phyloP scores from a whole-genome alignment of 2,329 filamentous ascomycete species.

The Penicillium corylophilum region DNA sequence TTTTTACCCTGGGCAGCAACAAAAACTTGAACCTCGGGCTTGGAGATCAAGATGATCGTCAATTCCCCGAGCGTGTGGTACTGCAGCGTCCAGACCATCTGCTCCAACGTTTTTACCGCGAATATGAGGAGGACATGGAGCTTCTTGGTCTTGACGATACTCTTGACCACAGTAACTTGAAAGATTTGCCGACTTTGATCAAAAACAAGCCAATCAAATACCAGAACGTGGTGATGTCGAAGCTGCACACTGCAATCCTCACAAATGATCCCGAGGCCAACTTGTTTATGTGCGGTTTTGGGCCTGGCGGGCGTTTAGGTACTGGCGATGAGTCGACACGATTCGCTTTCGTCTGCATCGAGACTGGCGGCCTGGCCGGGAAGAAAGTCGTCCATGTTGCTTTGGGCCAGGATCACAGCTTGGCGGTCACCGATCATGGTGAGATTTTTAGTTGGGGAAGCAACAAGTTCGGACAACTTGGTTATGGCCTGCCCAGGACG shows the following conservation, averaged over 20 bases:
- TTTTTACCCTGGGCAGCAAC: slow-evolving; percentile 94
- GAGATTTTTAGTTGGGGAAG: slow-evolving; percentile 94
- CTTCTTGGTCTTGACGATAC: slow-evolving; percentile 21
- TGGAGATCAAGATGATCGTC: slow-evolving; percentile 92
- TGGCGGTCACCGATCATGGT: slow-evolving; percentile 82
- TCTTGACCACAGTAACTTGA: slow-evolving; percentile 36
- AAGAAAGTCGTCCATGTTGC: slow-evolving; percentile 76
- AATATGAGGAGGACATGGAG: slow-evolving; percentile 54
- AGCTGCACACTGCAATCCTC: slow-evolving; percentile 84
- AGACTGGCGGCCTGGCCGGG: slow-evolving; percentile 68
- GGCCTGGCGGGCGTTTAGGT: slow-evolving; percentile 83
- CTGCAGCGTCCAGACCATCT: slow-evolving; percentile 76
- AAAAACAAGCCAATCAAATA: slow-evolving; percentile 71
- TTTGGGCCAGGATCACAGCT: slow-evolving; percentile 85
- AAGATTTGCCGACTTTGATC: slow-evolving; percentile 70
- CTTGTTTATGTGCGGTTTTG: slow-evolving; percentile 88
- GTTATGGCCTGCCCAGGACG: slow-evolving; percentile 69
- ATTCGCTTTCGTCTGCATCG: slow-evolving; percentile 81
- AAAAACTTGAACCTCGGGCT: slow-evolving; percentile 91
- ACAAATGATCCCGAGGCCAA: slow-evolving; percentile 87
- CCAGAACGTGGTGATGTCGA: slow-evolving; percentile 82
- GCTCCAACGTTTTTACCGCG: slow-evolving; percentile 68
- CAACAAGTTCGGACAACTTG: slow-evolving; percentile 81
- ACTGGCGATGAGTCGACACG: slow-evolving; percentile 86
- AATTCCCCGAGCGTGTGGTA: slow-evolving; percentile 82